Percentiles rank a stretch among this genome's conserved stretches.
Conservation (phyloP, 2,329 filamentous ascomycete genomes). For the Fusarium fujikuroi region DNA sequence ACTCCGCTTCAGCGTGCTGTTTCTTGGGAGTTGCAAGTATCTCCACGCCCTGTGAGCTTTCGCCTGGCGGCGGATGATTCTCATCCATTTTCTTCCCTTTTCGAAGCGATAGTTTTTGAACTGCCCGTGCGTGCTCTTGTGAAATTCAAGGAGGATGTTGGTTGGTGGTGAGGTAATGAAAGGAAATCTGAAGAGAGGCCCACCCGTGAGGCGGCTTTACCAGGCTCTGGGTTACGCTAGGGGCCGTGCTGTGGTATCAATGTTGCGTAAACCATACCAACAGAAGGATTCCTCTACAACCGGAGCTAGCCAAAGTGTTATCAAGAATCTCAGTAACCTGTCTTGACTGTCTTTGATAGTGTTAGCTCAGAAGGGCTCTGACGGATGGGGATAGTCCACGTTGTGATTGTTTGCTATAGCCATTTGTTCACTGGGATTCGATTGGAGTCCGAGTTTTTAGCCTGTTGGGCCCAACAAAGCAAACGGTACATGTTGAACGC, state of each 20-base stretch:
- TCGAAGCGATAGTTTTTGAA: no score
- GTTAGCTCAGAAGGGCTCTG: not conserved
- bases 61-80: not conserved
- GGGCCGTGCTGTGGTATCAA: not conserved
- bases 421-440: fast-evolving
- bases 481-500: no score
- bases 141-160: fast-evolving
- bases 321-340: fast-evolving
- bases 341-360: not conserved
- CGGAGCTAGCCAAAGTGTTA: not conserved
- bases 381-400: fast-evolving
- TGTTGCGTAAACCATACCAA: not conserved
- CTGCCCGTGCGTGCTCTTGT: not conserved
- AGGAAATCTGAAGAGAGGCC: not conserved
- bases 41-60: fast-evolving
- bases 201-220: not conserved
- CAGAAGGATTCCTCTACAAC: fast-evolving
- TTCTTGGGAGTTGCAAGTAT: not conserved
- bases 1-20: not conserved
- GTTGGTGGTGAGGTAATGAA: not conserved
- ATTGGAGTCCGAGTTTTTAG: fast-evolving
- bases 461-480: not conserved
- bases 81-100: not conserved
- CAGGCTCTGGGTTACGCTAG: not conserved
- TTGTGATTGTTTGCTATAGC: no score